Base-by-base conservation (phyloP, 2,329 filamentous ascomycete species). In the Diplodia intermedia region DNA sequence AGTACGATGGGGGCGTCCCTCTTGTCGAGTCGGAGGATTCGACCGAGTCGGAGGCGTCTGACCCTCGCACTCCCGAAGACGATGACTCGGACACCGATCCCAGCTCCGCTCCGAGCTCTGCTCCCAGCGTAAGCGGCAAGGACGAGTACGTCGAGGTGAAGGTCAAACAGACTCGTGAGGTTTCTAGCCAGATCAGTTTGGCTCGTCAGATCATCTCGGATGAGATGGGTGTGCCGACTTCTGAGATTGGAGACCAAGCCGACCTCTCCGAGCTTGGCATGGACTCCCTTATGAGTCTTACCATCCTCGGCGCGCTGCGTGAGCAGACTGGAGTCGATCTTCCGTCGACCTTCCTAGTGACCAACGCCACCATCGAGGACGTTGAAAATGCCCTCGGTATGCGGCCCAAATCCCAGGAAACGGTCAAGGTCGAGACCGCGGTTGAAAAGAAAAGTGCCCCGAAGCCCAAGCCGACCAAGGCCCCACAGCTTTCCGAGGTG, bases 141-240 rank as follows among this genome's bases (percentile, higher is more conserved):
- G 79, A 79, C 29, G 75, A 74, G 6, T 72, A 71, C 9, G 71
- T 73, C 14, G 74, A 76, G 2, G 69, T 76, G 40, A 72, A 75
- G 7, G 66, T 73, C 63, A 77, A 79, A 26, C 75, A 79, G 47
- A 74, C 75, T 18, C 71, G 73, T 31, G 70, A 71, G 31, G 71
- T 73, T 4, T 76, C 79, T 57, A 77, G 79, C 31, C 80, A 80
- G 49, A 76, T 81, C 43, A 83, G 80, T 63, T 72, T 84, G 53
- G 83, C 83, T 23, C 81, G 82, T 67, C 81, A 81, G 74, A 81
- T 84, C 68, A 79, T 85, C 47, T 82, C 83, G 15, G 79, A 83
- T 66, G 83, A 85, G 77, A 91, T 91, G 85, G 88, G 88, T 68
- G 87, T 91, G n/a, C 86, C 89, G 29, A 81, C 90, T 12, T 78